phyloP scores from a whole-genome alignment of 1,139 yeast genomes.

The Pichia sp. region DNA sequence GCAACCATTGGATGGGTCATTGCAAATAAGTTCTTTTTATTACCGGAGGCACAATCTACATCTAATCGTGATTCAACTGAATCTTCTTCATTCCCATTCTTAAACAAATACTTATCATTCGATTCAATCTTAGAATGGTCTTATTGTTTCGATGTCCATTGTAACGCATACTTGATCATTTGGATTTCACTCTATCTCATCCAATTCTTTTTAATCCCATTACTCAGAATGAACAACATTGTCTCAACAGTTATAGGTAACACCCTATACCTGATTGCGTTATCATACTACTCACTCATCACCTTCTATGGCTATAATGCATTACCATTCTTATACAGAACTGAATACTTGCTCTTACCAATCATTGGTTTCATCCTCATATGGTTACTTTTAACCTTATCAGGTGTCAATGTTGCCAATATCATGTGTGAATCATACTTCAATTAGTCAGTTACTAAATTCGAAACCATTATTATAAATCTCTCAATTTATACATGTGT shows the following conservation, averaged over 20 bases:
- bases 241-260: constrained; percentile 72
- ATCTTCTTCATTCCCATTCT: constrained; percentile 9
- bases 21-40: constrained; percentile 58
- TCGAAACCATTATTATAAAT: too few relatives aligned
- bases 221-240: constrained; percentile 63
- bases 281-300: constrained; percentile 72
- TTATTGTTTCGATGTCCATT: constrained; percentile 90
- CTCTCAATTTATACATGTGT: too few relatives aligned
- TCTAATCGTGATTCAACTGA: not conserved
- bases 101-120: constrained; percentile 19
- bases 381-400: constrained; percentile 55
- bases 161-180: constrained; percentile 79
- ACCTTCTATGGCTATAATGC: constrained; percentile 89
- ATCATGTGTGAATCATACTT: constrained; percentile 70
- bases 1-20: constrained; percentile 75
- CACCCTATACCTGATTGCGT: constrained; percentile 68
- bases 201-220: constrained; percentile 75
- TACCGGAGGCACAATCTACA: constrained; percentile 31
- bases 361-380: constrained; percentile 55
- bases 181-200: constrained; percentile 77
- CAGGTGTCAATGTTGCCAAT: constrained; percentile 71
- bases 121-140: constrained; percentile 77
- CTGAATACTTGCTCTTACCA: constrained; percentile 54
- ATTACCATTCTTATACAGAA: constrained; percentile 70
- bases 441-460: constrained; percentile 32